Conservation (phyloP, 805 yeast species). For the Candida germanica region DNA sequence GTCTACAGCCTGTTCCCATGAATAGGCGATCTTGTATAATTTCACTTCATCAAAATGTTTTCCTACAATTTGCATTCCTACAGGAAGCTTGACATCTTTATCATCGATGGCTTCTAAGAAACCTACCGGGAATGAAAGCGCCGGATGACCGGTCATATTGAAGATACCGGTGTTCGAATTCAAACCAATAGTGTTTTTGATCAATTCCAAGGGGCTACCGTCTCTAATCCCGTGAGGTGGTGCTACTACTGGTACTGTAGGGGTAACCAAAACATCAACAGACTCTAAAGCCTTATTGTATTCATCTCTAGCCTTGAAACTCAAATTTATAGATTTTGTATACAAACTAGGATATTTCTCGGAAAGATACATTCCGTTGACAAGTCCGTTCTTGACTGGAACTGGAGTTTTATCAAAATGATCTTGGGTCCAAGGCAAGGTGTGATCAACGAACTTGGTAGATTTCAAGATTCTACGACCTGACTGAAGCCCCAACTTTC, state of each 20-base stretch:
- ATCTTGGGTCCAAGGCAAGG: conserved; percentile 14
- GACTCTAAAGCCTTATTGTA: conserved; percentile 12
- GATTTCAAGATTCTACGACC: conserved; percentile 13
- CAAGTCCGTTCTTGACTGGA: conserved; percentile 11
- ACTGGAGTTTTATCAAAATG: conserved; percentile 14
- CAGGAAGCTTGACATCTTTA: conserved; percentile 11
- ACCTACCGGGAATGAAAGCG: conserved; percentile 12
- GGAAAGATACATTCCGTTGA: conserved; percentile 12
- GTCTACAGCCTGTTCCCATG: conserved; percentile 11
- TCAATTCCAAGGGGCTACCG: conserved; percentile 12
- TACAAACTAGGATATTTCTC: conserved; percentile 14
- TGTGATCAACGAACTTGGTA: conserved; percentile 9
- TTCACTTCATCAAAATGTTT: conserved; percentile 12
- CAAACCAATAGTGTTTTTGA: conserved; percentile 13
- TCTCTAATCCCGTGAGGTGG: conserved; percentile 15
- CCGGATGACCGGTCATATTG: conserved; percentile 16
- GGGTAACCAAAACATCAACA: conserved; percentile 14
- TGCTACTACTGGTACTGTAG: conserved; percentile 14
- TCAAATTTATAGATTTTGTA: conserved; percentile 13
- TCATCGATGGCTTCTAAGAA: conserved; percentile 12
- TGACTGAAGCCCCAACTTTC: conserved; percentile 12
- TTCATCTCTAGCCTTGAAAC: conserved; percentile 13
- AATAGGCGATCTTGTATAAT: conserved; percentile 13
- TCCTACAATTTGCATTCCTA: conserved; percentile 15
- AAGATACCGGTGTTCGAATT: conserved; percentile 15